Percentiles rank a stretch among this genome's conserved stretches.
Conservation (phyloP, 768 basidiomycete species). For the Collybiopsis confluens region DNA sequence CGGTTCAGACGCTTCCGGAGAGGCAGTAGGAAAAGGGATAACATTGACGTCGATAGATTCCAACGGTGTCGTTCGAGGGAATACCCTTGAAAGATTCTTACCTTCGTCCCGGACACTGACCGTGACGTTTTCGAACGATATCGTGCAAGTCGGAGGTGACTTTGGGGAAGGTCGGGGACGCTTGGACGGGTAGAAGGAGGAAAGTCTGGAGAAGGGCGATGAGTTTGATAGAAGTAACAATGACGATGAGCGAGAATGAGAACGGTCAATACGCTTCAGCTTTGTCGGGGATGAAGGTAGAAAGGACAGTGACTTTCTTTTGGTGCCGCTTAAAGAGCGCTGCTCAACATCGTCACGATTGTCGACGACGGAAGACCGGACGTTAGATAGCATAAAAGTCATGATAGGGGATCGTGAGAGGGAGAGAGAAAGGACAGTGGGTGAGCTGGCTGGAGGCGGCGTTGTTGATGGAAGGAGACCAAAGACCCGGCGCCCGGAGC, state of each 20-base stretch:
- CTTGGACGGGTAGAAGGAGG: neutral
- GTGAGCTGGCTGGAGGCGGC: neutral
- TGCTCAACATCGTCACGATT: neutral
- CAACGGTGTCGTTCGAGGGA: neutral
- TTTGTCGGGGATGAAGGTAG: slow-evolving; percentile 1
- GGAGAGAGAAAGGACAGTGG: neutral
- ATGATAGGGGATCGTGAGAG: neutral
- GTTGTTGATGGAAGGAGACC: neutral
- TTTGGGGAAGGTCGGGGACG: neutral
- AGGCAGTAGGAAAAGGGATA: slow-evolving; percentile 3
- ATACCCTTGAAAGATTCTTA: neutral
- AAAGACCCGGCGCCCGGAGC: no score
- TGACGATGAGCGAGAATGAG: neutral
- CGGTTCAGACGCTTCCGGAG: neutral
- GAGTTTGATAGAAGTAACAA: slow-evolving; percentile 2
- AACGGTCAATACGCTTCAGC: slow-evolving; percentile 6
- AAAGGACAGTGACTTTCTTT: slow-evolving; percentile 6
- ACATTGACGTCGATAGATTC: slow-evolving; percentile 4
- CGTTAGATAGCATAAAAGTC: slow-evolving; percentile 3
- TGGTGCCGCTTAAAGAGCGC: neutral
- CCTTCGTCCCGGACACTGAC: slow-evolving; percentile 2
- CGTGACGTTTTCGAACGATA: slow-evolving; percentile 7
- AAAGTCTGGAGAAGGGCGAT: neutral
- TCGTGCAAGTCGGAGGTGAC: slow-evolving; percentile 7
- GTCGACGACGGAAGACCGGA: neutral